A percentile compares a stretch with the other conserved stretches of the same genome.
These are phyloP conservation scores for Globisporangium nodosum DNA, from an alignment of 352 stramenopile species.

Conservation along the genomic window DNA sequence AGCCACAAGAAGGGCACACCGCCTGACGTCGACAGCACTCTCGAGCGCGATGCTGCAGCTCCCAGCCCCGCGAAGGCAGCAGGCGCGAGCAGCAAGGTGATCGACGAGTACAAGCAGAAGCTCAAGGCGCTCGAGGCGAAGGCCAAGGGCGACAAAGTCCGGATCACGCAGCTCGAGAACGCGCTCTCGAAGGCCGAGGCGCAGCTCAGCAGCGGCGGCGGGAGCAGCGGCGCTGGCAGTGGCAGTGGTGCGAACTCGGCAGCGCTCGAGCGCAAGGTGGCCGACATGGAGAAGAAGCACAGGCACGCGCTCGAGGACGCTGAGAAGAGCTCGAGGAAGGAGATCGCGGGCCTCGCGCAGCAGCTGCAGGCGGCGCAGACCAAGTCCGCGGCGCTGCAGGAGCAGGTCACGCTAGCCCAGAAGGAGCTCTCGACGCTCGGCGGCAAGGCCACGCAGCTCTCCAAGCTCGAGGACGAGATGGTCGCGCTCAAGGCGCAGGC, in stretches of 20 bases:
- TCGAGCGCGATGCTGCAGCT: slow-evolving; percentile 9
- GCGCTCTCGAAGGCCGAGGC: slow-evolving; percentile 51
- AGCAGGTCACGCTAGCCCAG: slow-evolving; percentile 40
- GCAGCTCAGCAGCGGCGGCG: slow-evolving; percentile 13
- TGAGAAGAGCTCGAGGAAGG: slow-evolving; percentile 46
- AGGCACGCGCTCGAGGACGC: slow-evolving; percentile 61
- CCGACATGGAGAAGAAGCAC: slow-evolving; percentile 77
- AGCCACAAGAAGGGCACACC: slow-evolving; percentile 15
- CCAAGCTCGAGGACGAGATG: slow-evolving; percentile 62
- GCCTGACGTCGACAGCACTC: background rate
- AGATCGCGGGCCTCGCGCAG: slow-evolving; percentile 34
- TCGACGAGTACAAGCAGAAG: slow-evolving; percentile 71
- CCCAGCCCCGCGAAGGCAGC: slow-evolving; percentile 5
- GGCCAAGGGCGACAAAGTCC: slow-evolving; percentile 58
- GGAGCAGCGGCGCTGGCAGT: slow-evolving; percentile 2
- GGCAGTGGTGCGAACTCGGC: slow-evolving; percentile 15
- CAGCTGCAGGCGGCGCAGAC: slow-evolving; percentile 49
- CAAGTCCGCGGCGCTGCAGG: slow-evolving; percentile 34
- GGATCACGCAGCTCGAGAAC: slow-evolving; percentile 74
- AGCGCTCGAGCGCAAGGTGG: slow-evolving; percentile 52
- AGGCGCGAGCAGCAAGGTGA: slow-evolving; percentile 17
- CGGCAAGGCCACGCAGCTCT: slow-evolving; percentile 46
- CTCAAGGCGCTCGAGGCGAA: slow-evolving; percentile 64
- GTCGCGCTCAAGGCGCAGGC: slow-evolving; percentile 40
- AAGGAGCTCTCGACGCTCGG: slow-evolving; percentile 40